phyloP scores from a whole-genome alignment of 2,329 filamentous ascomycete species.

The Aspergillus ruber region DNA sequence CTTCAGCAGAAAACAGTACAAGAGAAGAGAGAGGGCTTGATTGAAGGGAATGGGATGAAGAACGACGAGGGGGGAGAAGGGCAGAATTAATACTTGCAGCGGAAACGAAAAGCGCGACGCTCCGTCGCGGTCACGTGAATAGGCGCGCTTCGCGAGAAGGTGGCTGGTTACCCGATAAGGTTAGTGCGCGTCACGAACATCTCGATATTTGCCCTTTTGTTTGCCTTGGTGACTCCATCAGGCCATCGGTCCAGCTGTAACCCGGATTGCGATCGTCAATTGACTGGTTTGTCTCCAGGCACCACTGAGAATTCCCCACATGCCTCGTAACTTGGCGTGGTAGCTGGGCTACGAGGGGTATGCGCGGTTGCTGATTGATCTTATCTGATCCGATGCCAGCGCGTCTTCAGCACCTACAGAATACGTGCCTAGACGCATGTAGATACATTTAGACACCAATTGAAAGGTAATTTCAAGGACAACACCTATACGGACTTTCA shows the following conservation, averaged over 20 bases:
- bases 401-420: not conserved
- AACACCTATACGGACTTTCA: not conserved
- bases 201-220: not conserved
- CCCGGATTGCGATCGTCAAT: conserved; percentile 13
- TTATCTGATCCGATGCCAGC: conserved; percentile 10
- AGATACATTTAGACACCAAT: not conserved
- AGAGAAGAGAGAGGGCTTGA: conserved; percentile 1
- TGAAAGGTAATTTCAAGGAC: not conserved
- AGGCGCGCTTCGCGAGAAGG: conserved; percentile 16
- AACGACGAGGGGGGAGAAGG: conserved; percentile 23
- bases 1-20: not conserved
- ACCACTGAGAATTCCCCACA: conserved; percentile 2
- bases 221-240: conserved; percentile 7
- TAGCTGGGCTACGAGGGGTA: not conserved
- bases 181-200: not conserved
- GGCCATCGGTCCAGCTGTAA: conserved; percentile 9
- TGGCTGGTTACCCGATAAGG: not conserved
- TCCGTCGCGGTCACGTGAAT: conserved; percentile 36
- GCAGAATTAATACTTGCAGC: conserved; percentile 19
- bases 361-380: conserved; percentile 2
- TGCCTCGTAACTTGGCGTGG: not conserved
- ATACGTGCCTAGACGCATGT: not conserved
- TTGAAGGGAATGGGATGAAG: conserved; percentile 17
- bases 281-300: not conserved
- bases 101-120: conserved; percentile 25